phyloP scores from a whole-genome alignment of 208 protist species.

The Leishmania arabica region DNA sequence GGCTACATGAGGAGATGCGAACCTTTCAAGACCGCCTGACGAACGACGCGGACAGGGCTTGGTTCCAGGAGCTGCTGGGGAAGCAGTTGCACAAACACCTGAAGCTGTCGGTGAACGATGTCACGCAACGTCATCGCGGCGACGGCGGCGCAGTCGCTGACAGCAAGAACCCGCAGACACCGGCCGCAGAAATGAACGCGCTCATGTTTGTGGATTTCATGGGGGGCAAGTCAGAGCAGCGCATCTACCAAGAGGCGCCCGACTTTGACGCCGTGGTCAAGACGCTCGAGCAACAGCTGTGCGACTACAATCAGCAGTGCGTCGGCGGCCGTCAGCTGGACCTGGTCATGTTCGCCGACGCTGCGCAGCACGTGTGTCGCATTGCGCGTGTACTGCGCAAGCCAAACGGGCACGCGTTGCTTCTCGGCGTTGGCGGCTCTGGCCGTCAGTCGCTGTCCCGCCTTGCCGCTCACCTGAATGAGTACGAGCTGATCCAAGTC shows the following conservation, averaged over 20 bases:
- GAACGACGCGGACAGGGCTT: conserved; percentile 83
- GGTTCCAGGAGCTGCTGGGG: conserved; percentile 91
- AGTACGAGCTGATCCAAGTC: conserved; percentile 96
- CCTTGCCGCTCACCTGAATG: conserved; percentile 94
- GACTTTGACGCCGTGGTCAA: conserved; percentile 82
- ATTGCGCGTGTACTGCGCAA: conserved; percentile 96
- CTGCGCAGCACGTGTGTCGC: conserved; percentile 96
- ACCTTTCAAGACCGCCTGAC: conserved; percentile 96
- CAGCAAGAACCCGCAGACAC: not conserved
- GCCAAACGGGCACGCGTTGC: conserved; percentile 96
- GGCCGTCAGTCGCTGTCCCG: conserved; percentile 96
- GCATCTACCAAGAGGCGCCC: conserved; percentile 90
- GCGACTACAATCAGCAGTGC: conserved; percentile 93
- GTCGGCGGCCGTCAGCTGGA: conserved; percentile 87
- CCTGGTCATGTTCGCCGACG: conserved; percentile 98
- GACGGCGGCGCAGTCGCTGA: not conserved
- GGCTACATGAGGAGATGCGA: conserved; percentile 96
- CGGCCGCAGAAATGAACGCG: conserved; percentile 2
- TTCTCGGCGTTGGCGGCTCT: conserved; percentile 98
- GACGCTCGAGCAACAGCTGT: conserved; percentile 87
- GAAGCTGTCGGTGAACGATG: conserved; percentile 74
- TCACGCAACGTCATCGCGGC: conserved; percentile 31
- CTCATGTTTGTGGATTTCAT: conserved; percentile 97
- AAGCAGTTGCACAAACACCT: conserved; percentile 84
- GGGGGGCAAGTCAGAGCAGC: conserved; percentile 61